Percentiles rank a stretch among this genome's conserved stretches.
Conservation (phyloP, 495 filamentous ascomycete genomes). For the Xylaria flabelliformis region DNA sequence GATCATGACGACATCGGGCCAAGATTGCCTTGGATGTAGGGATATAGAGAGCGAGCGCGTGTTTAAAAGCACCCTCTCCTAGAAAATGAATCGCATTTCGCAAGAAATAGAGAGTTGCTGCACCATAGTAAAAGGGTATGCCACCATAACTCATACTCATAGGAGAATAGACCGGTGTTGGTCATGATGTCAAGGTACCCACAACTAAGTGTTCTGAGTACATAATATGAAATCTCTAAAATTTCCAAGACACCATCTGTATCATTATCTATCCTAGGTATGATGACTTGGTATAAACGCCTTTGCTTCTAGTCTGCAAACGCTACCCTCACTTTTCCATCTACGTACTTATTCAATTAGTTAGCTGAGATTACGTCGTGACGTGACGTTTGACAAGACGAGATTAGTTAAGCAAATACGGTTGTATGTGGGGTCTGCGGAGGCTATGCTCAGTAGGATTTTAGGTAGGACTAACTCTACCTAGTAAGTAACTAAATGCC, state of each 20-base stretch:
- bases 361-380: neutral
- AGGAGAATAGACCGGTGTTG: neutral
- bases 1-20: neutral
- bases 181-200: neutral
- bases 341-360: too few species aligned
- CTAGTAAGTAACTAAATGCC: neutral
- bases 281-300: too few species aligned
- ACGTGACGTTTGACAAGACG: neutral
- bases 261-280: neutral
- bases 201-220: neutral
- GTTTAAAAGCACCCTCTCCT: neutral
- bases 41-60: neutral
- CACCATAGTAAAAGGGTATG: neutral
- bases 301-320: too few species aligned
- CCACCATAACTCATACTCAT: neutral
- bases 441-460: neutral
- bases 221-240: neutral
- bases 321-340: too few species aligned
- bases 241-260: neutral
- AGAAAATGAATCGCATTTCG: neutral
- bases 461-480: too few species aligned
- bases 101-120: neutral
- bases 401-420: constrained; percentile 1
- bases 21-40: neutral
- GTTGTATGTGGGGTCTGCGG: neutral